Evolutionary conservation across 139 green algal species (phyloP).

Genomic region (Picochlorum sp.): DNA sequence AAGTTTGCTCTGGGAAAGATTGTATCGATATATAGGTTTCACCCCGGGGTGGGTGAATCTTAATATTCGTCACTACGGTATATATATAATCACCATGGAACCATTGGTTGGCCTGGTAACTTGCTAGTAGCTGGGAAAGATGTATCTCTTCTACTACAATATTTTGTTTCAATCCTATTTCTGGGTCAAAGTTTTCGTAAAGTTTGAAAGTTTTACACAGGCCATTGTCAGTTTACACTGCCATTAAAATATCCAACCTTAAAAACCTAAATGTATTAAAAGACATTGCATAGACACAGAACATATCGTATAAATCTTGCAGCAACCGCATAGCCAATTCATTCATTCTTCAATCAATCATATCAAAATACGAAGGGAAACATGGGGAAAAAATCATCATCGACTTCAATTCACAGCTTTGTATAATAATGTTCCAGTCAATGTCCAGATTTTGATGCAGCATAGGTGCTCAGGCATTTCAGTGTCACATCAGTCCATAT

Average conservation of each 20-base stretch:
- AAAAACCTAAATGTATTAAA: no score
- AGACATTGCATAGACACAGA: no score
- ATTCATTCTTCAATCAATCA: neutral
- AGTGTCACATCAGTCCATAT: conserved; percentile 6
- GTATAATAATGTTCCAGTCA: neutral
- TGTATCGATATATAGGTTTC: no score
- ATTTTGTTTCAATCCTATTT: no score
- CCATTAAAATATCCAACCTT: neutral
- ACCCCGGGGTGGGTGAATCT: no score
- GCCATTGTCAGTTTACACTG: neutral
- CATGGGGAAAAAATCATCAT: neutral
- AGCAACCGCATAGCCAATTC: neutral
- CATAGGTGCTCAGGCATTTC: neutral
- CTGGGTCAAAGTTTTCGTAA: no score
- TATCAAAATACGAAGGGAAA: neutral
- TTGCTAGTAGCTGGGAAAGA: no score
- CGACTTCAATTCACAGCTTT: neutral
- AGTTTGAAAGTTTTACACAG: neutral
- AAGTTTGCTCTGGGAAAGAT: no score
- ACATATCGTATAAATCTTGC: neutral
- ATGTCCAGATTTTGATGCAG: conserved; percentile 1
- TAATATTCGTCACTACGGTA: no score
- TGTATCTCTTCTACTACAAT: no score
- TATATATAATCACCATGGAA: neutral
- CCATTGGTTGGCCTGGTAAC: no score